Base-by-base conservation (phyloP, 2,329 filamentous ascomycete species). In the Diplocarpon rosae region DNA sequence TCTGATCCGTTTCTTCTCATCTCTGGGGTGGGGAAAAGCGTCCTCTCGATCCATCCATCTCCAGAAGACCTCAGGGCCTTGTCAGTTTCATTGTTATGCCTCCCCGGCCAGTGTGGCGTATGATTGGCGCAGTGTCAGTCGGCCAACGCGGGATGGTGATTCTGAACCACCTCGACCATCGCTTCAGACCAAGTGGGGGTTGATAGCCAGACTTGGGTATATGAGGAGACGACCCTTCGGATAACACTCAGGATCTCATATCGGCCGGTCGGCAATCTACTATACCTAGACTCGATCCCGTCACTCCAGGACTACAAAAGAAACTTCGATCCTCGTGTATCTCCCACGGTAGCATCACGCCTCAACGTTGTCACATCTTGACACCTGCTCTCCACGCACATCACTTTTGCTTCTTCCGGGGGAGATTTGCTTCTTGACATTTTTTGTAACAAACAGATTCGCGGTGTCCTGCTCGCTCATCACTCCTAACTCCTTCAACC, bases 101-200 rank as follows among this genome's bases (percentile, higher is more conserved):
- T 51, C 48, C 48, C 28, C 20, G 51, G 49, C 46, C 28, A 48
- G 47, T 39, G 20, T 4, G 20, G 43, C 38, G 49, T 45, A 34
- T 52, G 46, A 59, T 58, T 59, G 56, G 57, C 32, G 33, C 34
- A 41, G 53, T 56, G 37, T 55, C 50, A 52, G 42, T 37, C 39
- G 35, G 37, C 45, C 44, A 48, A 47, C 50, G 54, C 52, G 52
- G 55, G 54, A 56, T 53, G 45, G 45, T 46, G 37, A 42, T 33
- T 41, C 29, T 50, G 48, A 49, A 46, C 42, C 45, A 50, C 37
- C 46, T 48, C 37, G 46, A 48, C 43, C 44, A 49, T 52, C 53
- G 51, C 46, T 34, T 42, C 35, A 48, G 45, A 15, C 41, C 45
- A 44, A 49, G 51, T 47, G 49, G 47, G 53, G 56, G 56, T 48